Conservation (phyloP, 1,284 basidiomycete genomes). For the Schizopora paradoxa region DNA sequence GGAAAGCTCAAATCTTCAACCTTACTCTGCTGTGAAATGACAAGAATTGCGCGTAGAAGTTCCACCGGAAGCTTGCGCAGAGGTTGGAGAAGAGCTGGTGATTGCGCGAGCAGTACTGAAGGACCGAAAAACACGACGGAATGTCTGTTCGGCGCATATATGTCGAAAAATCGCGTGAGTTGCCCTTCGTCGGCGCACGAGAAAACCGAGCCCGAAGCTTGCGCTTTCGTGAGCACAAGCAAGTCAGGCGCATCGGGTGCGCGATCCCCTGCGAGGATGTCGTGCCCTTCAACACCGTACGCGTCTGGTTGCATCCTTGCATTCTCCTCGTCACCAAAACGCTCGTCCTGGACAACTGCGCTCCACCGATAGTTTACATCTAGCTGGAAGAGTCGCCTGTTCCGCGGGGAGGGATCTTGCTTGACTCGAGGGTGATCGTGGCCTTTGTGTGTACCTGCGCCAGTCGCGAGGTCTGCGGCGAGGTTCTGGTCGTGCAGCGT, state of each 20-base stretch:
- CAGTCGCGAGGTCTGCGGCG: not conserved
- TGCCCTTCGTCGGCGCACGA: no score
- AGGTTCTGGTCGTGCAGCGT: no score
- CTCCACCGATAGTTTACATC: slow-evolving; percentile 7
- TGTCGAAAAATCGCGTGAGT: slow-evolving; percentile 15
- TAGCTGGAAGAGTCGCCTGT: slow-evolving; percentile 5
- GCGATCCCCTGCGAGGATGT: slow-evolving; percentile 3
- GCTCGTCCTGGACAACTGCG: not conserved
- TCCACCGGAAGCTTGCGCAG: not conserved
- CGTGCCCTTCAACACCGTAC: slow-evolving; percentile 1
- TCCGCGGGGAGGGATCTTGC: not conserved
- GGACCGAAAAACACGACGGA: slow-evolving; percentile 17
- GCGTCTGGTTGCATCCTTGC: not conserved
- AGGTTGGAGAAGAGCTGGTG: not conserved
- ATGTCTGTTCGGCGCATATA: slow-evolving; percentile 18
- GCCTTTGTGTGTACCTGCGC: not conserved
- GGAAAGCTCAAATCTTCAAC: not conserved
- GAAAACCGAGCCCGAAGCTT: no score
- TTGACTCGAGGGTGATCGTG: no score
- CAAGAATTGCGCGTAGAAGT: slow-evolving; percentile 9
- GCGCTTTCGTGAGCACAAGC: not conserved
- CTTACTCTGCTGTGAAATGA: not conserved
- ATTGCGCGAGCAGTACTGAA: no score
- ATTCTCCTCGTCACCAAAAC: not conserved
- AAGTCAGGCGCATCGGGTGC: slow-evolving; percentile 9